These are phyloP conservation scores for Passiflora organensis DNA, from an alignment of 345 rosid genomes.

Conservation along the genomic window DNA sequence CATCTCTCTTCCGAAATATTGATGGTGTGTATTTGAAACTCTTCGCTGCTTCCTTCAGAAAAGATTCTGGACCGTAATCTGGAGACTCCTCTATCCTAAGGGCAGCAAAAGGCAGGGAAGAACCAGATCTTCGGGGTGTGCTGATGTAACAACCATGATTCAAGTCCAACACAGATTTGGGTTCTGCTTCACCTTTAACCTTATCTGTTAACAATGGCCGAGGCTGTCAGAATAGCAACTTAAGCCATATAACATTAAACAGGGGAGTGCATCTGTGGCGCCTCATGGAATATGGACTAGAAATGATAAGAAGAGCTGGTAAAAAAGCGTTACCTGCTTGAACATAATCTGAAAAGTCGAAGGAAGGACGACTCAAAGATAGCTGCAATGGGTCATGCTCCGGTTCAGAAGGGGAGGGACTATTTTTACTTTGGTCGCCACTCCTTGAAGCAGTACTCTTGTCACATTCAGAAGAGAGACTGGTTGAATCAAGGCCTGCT, in stretches of 20 bases:
- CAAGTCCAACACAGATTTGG: neutral
- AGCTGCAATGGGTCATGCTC: neutral
- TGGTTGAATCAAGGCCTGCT: neutral
- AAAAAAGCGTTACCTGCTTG: neutral
- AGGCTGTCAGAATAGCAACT: too few species aligned
- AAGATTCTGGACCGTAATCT: constrained; percentile 3
- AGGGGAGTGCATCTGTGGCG: too few species aligned
- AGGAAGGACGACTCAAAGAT: constrained; percentile 5
- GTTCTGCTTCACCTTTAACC: neutral
- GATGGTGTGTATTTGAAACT: constrained; percentile 12
- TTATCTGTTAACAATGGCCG: neutral
- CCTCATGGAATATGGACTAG: neutral
- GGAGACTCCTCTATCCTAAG: neutral
- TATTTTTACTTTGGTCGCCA: neutral
- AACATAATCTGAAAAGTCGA: neutral
- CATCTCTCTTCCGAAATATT: constrained; percentile 15
- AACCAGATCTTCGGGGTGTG: constrained; percentile 1
- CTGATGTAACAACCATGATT: neutral
- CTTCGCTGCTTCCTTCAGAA: constrained; percentile 13
- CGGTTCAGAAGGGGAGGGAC: neutral
- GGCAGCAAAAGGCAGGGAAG: neutral
- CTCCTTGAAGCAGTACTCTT: neutral
- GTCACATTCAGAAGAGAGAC: neutral
- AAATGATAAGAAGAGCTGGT: neutral
- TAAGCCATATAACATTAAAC: too few species aligned